phyloP scores from a whole-genome alignment of 805 yeast genomes.

The Candida fluviatilis region DNA sequence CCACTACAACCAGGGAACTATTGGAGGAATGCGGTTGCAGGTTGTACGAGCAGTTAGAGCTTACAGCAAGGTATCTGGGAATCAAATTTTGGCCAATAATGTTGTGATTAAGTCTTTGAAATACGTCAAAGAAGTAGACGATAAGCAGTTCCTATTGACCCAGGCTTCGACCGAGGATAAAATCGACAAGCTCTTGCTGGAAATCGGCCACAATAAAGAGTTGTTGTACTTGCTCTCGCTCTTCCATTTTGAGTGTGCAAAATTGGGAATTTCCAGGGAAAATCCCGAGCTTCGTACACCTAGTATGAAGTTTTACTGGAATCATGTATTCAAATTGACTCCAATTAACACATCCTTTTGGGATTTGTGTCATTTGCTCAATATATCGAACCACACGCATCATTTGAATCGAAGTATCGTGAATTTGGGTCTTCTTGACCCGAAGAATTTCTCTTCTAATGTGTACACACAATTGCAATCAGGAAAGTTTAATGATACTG shows the following conservation, averaged over 20 bases:
- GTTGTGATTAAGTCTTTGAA: constrained; percentile 16
- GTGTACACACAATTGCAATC: constrained; percentile 22
- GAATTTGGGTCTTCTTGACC: constrained; percentile 36
- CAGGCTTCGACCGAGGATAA: constrained; percentile 17
- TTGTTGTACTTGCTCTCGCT: constrained; percentile 24
- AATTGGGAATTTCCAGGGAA: constrained; percentile 21
- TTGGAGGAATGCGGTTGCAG: background rate
- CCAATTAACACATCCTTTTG: constrained; percentile 35
- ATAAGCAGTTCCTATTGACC: constrained; percentile 17
- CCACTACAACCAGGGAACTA: background rate
- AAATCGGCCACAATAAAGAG: constrained; percentile 23
- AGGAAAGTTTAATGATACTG: constrained; percentile 21
- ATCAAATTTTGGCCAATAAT: constrained; percentile 7
- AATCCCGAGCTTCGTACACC: constrained; percentile 9
- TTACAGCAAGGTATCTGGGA: background rate
- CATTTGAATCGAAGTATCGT: constrained; percentile 16
- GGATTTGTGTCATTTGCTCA: constrained; percentile 28
- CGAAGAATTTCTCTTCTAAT: constrained; percentile 26
- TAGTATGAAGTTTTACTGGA: constrained; percentile 14
- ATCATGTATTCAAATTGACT: constrained; percentile 17
- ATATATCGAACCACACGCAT: constrained; percentile 30
- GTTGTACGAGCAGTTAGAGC: background rate
- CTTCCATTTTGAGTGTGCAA: constrained; percentile 28
- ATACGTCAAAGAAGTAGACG: constrained; percentile 27
- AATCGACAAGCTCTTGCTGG: constrained; percentile 19